Evolutionary conservation across 805 yeast genomes (phyloP).

Genomic region (Metschnikowia peoriensis): DNA sequence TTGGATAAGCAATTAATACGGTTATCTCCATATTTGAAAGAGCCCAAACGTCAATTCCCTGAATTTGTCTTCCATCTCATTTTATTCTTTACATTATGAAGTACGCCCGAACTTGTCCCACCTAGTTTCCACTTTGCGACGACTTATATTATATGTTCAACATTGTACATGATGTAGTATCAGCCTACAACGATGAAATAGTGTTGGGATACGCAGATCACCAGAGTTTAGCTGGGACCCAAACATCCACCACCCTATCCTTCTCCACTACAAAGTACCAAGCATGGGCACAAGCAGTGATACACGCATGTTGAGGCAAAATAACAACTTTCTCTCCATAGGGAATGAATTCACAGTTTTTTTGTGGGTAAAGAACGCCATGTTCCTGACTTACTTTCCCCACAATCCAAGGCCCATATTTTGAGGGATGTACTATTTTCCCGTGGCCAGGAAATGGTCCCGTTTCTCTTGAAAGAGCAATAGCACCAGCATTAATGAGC

Average conservation of each 20-base stretch:
- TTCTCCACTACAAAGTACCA: conserved; percentile 57
- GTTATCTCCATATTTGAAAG: no score
- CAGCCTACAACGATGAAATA: no score
- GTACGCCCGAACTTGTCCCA: no score
- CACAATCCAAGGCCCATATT: conserved; percentile 58
- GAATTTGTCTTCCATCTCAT: no score
- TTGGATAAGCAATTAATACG: no score
- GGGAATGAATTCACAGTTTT: conserved; percentile 42
- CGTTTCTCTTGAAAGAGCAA: conserved; percentile 64
- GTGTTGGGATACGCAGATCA: no score
- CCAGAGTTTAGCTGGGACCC: conserved; percentile 49
- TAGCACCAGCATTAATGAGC: conserved; percentile 69
- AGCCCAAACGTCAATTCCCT: no score
- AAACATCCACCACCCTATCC: conserved; percentile 54
- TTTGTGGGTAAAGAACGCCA: conserved; percentile 60
- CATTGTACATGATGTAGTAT: no score
- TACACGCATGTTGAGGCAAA: conserved; percentile 72
- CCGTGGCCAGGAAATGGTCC: conserved; percentile 65
- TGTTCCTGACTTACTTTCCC: conserved; percentile 77
- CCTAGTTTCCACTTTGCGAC: no score
- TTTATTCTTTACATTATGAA: no score
- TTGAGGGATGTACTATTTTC: conserved; percentile 36
- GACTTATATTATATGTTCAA: no score
- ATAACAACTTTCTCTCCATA: conserved; percentile 54
- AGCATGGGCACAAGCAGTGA: conserved; percentile 60